Evolutionary conservation across 2,329 filamentous ascomycete genomes (phyloP).

Genomic region (Escovopsis sp.): DNA sequence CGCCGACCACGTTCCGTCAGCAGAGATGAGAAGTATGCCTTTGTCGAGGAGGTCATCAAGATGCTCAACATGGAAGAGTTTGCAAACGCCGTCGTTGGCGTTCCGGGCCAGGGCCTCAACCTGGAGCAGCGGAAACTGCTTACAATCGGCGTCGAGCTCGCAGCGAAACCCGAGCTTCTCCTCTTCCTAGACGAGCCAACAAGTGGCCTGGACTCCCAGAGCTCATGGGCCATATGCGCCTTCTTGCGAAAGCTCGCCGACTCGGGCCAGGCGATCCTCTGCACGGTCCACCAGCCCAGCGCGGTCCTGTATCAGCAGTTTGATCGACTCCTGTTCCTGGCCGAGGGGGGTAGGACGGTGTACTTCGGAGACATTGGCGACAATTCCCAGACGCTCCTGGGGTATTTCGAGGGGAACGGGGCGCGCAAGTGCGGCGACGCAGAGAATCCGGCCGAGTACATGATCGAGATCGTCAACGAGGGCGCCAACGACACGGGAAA

Average conservation of each 20-base stretch:
- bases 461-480: conserved; percentile 42
- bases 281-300: conserved; percentile 41
- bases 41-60: conserved; percentile 50
- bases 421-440: conserved; percentile 41
- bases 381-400: conserved; percentile 39
- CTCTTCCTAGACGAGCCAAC: conserved; percentile 51
- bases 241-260: conserved; percentile 48
- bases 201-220: conserved; percentile 47
- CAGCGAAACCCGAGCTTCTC: conserved; percentile 40
- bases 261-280: conserved; percentile 37
- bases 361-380: conserved; percentile 55
- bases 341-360: conserved; percentile 49
- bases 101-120: conserved; percentile 45
- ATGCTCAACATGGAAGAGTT: conserved; percentile 55
- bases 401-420: conserved; percentile 52
- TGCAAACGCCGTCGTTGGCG: conserved; percentile 49
- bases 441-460: conserved; percentile 65
- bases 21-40: conserved; percentile 42
- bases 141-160: conserved; percentile 46
- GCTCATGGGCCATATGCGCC: conserved; percentile 46
- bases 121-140: conserved; percentile 48
- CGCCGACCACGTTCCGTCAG: conserved; percentile 39
- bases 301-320: conserved; percentile 40
- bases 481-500: conserved; percentile 21
- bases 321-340: conserved; percentile 49